Percentiles rank a stretch among this genome's conserved stretches.
phyloP scores from a whole-genome alignment of 371 early-diverging fungal genomes.

The Rhizopus microsporus region DNA sequence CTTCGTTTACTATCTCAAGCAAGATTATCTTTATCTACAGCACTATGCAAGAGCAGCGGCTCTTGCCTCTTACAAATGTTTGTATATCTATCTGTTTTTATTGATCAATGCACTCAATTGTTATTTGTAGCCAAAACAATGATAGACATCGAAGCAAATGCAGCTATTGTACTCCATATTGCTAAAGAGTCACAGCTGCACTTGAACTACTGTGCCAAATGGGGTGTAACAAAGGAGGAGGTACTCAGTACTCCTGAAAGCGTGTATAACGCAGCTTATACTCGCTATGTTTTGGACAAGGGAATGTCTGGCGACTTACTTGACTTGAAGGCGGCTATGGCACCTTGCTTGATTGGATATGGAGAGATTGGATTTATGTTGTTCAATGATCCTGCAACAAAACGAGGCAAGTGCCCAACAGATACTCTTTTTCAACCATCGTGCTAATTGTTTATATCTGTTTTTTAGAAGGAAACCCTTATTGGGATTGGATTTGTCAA shows the following conservation, averaged over 20 bases:
- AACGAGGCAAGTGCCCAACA: conserved; percentile 35
- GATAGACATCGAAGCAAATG: conserved; percentile 40
- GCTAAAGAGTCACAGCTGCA: conserved; percentile 70
- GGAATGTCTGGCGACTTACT: conserved; percentile 73
- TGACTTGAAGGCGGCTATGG: conserved; percentile 78
- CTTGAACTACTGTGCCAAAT: conserved; percentile 70
- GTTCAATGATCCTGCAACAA: conserved; percentile 65
- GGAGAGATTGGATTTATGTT: conserved; percentile 75
- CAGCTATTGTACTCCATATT: conserved; percentile 65
- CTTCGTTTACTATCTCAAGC: conserved; percentile 78
- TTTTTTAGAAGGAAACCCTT: conserved; percentile 68
- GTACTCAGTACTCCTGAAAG: conserved; percentile 71
- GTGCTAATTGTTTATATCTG: background rate
- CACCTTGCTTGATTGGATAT: conserved; percentile 83
- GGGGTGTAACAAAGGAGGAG: conserved; percentile 71
- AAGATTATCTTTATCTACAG: conserved; percentile 80
- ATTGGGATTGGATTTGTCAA: conserved; percentile 79
- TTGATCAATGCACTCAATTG: conserved; percentile 35
- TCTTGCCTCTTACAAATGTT: conserved; percentile 76
- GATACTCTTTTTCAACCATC: background rate
- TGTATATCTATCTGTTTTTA: conserved; percentile 7
- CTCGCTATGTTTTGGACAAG: conserved; percentile 78
- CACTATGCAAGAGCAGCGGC: conserved; percentile 81
- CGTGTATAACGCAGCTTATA: conserved; percentile 77
- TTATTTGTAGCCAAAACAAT: conserved; percentile 15